Evolutionary conservation across 2,329 filamentous ascomycete species (phyloP), one percentile per base, ranked within the genome.

Genomic region (Cadophora sp.): DNA sequence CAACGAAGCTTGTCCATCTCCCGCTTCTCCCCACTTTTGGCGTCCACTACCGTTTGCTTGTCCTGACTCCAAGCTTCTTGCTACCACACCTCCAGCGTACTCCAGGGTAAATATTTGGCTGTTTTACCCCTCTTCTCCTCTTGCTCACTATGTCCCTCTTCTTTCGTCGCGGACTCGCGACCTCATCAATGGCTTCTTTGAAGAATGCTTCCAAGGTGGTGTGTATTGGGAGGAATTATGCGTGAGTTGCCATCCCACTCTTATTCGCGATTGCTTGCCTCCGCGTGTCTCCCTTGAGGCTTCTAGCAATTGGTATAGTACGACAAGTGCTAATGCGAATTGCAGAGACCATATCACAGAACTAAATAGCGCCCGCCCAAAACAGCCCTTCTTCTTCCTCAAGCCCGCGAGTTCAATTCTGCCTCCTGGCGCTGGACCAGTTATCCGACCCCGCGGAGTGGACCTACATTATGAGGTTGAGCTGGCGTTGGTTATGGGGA

Each of bases 301-400:
- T 62, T 64, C 24, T 40, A n/a, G 4, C 43, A 48, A 22, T 48
- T 22, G 43, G 3, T 48, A 1, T 48, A 5, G 4, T 2, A 26
- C 2, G 11, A 40, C 24, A 22, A 46, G 40, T 43, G 27, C 53
- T 40, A 61, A 64, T 60, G 22, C 29, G 22, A 34, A 48, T 27
- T 55, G 40, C 50, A 96, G 93, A 76, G 96, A 97, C 80, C 96
- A 99, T 82, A 91, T 98, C 78, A 88, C 91, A 72, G 96, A 99
- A 84, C 87, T 99, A 74, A 94, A 94, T 81, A 97, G 91, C 81
- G 85, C 86, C 69, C 89, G 89, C 73, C 96, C 96, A 62, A 97
- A 96, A 80, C 94, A 97, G 81, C 96, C 96, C 29, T 98, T 99
- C 83, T 99, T 97, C 89, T 99, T 99, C 86, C 88, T 98, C 75